Percentiles rank a stretch among this genome's conserved stretches.
phyloP scores from a whole-genome alignment of 2,329 filamentous ascomycete genomes.

The Ophiocordyceps camponoti-rufipedis region DNA sequence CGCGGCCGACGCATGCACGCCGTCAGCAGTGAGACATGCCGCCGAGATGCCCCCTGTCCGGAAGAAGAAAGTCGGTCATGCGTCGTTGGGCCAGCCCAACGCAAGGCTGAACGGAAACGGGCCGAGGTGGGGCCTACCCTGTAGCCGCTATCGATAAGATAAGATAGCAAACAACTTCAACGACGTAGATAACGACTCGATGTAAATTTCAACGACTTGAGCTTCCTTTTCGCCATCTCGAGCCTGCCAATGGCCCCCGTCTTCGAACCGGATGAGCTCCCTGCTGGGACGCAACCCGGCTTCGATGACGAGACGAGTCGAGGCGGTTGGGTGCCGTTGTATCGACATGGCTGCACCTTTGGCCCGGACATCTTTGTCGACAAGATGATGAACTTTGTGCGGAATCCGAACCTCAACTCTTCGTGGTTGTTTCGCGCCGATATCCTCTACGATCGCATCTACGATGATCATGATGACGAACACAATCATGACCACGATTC shows the following conservation, averaged over 20 bases:
- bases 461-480: conserved; percentile 3
- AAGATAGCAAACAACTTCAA: no score
- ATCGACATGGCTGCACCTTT: conserved; percentile 42
- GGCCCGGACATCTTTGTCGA: conserved; percentile 40
- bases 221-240: neutral
- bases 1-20: no score
- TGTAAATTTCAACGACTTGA: no score
- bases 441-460: conserved; percentile 29
- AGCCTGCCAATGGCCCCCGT: neutral
- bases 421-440: conserved; percentile 65
- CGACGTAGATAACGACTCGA: no score
- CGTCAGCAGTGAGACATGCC: no score
- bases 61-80: no score
- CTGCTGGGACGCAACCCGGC: conserved; percentile 8
- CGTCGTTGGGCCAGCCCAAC: no score
- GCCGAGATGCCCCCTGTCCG: conserved; percentile 3
- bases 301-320: conserved; percentile 9
- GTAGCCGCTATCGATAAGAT: no score
- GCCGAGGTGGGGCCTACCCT: no score
- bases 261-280: conserved; percentile 13
- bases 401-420: conserved; percentile 66
- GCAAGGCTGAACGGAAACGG: no score
- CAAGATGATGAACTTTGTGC: conserved; percentile 57
- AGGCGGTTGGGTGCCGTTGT: conserved; percentile 32
- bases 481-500: conserved; percentile 1